Evolutionary conservation across 495 filamentous ascomycete species (phyloP).

Genomic region (Penicillium argentinense): DNA sequence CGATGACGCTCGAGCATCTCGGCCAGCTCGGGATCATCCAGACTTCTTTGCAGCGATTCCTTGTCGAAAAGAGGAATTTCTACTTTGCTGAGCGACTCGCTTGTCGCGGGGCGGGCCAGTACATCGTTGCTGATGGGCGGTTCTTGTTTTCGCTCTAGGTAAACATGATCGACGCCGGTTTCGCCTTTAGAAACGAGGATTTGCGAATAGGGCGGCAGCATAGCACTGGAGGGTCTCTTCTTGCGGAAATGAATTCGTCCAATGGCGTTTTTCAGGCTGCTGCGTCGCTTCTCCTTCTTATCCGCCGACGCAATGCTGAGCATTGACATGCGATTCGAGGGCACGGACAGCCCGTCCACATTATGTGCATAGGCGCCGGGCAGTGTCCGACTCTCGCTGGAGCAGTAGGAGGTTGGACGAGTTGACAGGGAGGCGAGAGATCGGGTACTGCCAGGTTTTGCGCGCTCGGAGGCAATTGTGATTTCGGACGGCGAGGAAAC

Average conservation of each 20-base stretch:
- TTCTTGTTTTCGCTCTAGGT: slow-evolving; percentile 26
- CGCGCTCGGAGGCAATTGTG: slow-evolving; percentile 35
- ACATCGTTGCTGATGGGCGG: slow-evolving; percentile 4
- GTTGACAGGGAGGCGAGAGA: slow-evolving; percentile 45
- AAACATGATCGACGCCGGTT: slow-evolving; percentile 29
- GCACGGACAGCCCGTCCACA: slow-evolving; percentile 8
- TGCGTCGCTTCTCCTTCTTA: slow-evolving; percentile 35
- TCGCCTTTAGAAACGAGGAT: slow-evolving; percentile 29
- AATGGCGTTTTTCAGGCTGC: slow-evolving; percentile 41
- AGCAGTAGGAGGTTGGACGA: slow-evolving; percentile 44
- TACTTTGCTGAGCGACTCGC: slow-evolving; percentile 26
- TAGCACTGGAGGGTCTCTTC: slow-evolving; percentile 32
- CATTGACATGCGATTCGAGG: slow-evolving; percentile 28
- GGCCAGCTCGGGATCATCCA: slow-evolving; percentile 48
- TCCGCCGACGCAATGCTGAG: slow-evolving; percentile 33
- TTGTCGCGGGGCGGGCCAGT: slow-evolving; percentile 1
- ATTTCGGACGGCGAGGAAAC: slow-evolving; percentile 38
- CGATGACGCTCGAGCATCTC: slow-evolving; percentile 53
- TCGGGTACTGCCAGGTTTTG: slow-evolving; percentile 37
- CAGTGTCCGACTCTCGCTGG: slow-evolving; percentile 33
- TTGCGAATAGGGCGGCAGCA: slow-evolving; percentile 32
- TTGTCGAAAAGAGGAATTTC: slow-evolving; percentile 41
- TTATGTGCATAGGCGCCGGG: slow-evolving; percentile 13
- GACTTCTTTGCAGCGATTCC: slow-evolving; percentile 42
- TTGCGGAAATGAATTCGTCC: slow-evolving; percentile 42